phyloP scores from a whole-genome alignment of 306 rosid genomes.

The Ormosia emarginata region DNA sequence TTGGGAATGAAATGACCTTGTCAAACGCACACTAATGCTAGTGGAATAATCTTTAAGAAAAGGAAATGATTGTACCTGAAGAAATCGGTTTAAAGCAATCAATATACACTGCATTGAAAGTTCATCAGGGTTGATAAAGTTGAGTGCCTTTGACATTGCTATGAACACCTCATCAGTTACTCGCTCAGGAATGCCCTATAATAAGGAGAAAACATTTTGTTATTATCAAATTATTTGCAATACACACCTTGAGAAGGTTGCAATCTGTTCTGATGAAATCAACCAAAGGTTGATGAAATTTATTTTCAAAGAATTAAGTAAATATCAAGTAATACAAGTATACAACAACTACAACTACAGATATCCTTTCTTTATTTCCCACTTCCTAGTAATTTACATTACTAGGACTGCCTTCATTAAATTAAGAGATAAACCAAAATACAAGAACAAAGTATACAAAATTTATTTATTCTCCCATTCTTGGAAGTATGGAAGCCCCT shows the following conservation, averaged over 20 bases:
- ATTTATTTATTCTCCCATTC: background rate
- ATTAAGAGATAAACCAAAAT: background rate
- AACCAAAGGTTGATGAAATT: background rate
- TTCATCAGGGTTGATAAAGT: conserved; percentile 97
- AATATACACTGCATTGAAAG: conserved; percentile 98
- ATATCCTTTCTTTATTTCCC: conserved; percentile 18
- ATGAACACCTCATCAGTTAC: conserved; percentile 96
- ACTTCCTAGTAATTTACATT: background rate
- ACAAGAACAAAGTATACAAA: background rate
- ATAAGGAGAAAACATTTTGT: conserved; percentile 19
- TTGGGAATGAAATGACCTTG: conserved; percentile 4
- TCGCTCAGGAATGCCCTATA: conserved; percentile 88
- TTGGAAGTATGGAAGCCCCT: background rate
- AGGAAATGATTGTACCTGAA: conserved; percentile 64
- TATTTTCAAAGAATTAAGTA: background rate
- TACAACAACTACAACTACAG: background rate
- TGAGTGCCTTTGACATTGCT: conserved; percentile 99
- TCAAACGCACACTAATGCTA: background rate
- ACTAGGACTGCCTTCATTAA: background rate
- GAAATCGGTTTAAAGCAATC: conserved; percentile 95
- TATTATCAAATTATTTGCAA: conserved; percentile 17
- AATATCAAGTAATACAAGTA: background rate
- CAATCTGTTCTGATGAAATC: background rate
- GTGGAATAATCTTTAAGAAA: background rate
- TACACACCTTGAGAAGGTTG: background rate